Percentiles rank a stretch among this genome's conserved stretches.
phyloP scores from a whole-genome alignment of 129 eudicot genomes.

The Chrysanthemum seticuspe region DNA sequence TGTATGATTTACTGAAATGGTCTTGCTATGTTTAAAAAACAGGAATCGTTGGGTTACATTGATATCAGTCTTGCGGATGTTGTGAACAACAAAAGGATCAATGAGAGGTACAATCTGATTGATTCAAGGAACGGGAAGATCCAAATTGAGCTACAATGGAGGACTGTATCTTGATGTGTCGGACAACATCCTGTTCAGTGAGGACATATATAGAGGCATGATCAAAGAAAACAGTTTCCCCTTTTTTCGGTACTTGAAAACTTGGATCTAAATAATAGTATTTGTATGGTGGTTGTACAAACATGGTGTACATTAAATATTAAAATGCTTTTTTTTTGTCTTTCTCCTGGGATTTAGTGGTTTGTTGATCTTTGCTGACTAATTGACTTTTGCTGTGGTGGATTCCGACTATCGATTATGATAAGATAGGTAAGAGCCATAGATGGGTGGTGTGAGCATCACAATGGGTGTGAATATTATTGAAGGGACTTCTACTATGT shows the following conservation, averaged over 20 bases:
- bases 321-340: background rate
- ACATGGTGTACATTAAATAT: constrained; percentile 36
- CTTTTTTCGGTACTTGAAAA: constrained; percentile 4
- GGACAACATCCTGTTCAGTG: constrained; percentile 2
- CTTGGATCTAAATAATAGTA: constrained; percentile 20
- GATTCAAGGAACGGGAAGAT: constrained; percentile 87
- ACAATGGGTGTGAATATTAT: too few relatives aligned
- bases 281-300: constrained; percentile 29
- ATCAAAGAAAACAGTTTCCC: constrained; percentile 5
- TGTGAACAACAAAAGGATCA: constrained; percentile 75
- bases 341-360: constrained; percentile 1
- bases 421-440: too few relatives aligned
- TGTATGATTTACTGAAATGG: background rate
- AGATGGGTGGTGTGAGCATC: too few relatives aligned
- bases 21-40: background rate
- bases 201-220: constrained; percentile 27
- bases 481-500: too few relatives aligned
- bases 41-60: constrained; percentile 86
- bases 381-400: background rate
- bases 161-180: constrained; percentile 49
- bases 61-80: constrained; percentile 80
- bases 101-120: constrained; percentile 81
- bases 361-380: background rate
- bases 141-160: constrained; percentile 91
- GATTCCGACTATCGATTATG: too few relatives aligned